Evolutionary conservation across 768 basidiomycete species (phyloP).

Genomic region (Zangia roseola): DNA sequence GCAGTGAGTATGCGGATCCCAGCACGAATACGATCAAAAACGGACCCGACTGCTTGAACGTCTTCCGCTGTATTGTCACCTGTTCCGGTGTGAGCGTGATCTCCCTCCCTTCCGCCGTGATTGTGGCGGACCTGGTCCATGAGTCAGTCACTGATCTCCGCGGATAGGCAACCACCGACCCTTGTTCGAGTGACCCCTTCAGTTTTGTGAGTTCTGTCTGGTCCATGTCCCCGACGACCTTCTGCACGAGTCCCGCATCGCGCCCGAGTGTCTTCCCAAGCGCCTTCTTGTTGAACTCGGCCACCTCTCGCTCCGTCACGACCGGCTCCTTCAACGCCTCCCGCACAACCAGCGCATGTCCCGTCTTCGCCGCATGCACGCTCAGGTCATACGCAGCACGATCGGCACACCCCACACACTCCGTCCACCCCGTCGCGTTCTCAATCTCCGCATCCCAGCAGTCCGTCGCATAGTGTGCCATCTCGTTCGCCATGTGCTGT

Average conservation of each 20-base stretch:
- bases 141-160: slow-evolving; percentile 7
- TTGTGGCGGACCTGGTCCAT: slow-evolving; percentile 52
- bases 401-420: slow-evolving; percentile 99
- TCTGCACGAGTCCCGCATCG: slow-evolving; percentile 68
- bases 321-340: slow-evolving; percentile 85
- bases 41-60: slow-evolving; percentile 84
- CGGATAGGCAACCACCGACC: slow-evolving; percentile 45
- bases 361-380: slow-evolving; percentile 84
- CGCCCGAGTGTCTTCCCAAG: slow-evolving; percentile 89
- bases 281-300: slow-evolving; percentile 83
- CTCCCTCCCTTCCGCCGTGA: slow-evolving; percentile 61
- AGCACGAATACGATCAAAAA: slow-evolving; percentile 11
- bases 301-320: slow-evolving; percentile 73
- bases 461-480: slow-evolving; percentile 99
- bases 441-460: slow-evolving; percentile 99
- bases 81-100: slow-evolving; percentile 72
- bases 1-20: slow-evolving; percentile 15
- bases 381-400: slow-evolving; percentile 95
- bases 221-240: slow-evolving; percentile 61
- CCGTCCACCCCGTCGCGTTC: slow-evolving; percentile 86
- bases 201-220: slow-evolving; percentile 63
- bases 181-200: slow-evolving; percentile 70
- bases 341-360: slow-evolving; percentile 81
- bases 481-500: slow-evolving; percentile 98
- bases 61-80: slow-evolving; percentile 77